Evolutionary conservation across 2,329 filamentous ascomycete species (phyloP).

Genomic region (Graphilbum ipis-grandicollis): DNA sequence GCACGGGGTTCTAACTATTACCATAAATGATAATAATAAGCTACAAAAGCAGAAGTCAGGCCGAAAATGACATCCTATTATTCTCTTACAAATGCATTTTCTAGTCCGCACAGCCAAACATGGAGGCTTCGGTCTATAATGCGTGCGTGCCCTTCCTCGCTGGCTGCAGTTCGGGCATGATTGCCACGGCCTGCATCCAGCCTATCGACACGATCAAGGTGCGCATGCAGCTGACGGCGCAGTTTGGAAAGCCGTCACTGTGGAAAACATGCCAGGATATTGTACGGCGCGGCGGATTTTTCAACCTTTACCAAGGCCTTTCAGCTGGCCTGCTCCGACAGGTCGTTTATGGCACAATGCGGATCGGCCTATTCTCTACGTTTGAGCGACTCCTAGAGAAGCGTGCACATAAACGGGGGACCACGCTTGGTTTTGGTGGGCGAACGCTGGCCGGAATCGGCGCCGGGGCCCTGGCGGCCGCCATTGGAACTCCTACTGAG

Average conservation of each 20-base stretch:
- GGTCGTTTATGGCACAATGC: constrained; percentile 90
- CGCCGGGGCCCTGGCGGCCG: constrained; percentile 79
- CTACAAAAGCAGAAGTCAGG: too few species aligned
- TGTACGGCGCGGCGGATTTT: constrained; percentile 65
- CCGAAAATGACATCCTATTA: too few species aligned
- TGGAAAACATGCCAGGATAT: constrained; percentile 70
- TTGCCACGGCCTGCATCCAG: constrained; percentile 77
- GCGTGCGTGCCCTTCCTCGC: constrained; percentile 81
- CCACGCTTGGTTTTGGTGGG: constrained; percentile 64
- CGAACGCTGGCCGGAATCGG: constrained; percentile 68
- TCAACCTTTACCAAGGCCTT: constrained; percentile 86
- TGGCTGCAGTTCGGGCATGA: constrained; percentile 81
- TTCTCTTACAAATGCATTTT: too few species aligned
- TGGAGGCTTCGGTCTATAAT: constrained; percentile 38
- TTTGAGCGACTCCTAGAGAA: constrained; percentile 57
- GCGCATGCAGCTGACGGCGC: constrained; percentile 82
- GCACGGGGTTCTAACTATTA: too few species aligned
- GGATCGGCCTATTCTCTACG: constrained; percentile 90
- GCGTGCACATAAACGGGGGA: constrained; percentile 54
- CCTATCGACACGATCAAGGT: constrained; percentile 99
- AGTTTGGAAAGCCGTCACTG: too few species aligned
- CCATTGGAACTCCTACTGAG: constrained; percentile 91
- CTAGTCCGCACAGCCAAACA: constrained; percentile 1
- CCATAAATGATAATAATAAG: too few species aligned
- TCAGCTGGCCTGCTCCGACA: constrained; percentile 84